Percentiles rank a stretch among this genome's conserved stretches.
These are phyloP conservation scores for Penicillium diatomitis DNA, from an alignment of 495 filamentous ascomycete species.

Conservation along the genomic window DNA sequence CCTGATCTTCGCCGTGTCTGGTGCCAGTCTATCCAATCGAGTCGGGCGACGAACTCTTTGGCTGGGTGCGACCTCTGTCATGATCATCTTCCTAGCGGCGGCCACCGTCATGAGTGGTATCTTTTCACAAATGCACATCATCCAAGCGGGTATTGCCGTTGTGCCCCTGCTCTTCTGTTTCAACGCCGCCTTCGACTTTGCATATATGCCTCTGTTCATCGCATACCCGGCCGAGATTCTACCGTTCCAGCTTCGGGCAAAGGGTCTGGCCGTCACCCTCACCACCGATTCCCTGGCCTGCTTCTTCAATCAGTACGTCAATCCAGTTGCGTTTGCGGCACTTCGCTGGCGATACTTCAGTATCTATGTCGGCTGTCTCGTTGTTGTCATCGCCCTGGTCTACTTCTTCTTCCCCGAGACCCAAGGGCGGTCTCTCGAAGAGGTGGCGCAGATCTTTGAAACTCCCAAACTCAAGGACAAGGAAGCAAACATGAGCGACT, in stretches of 20 bases:
- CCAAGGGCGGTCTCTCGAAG: conserved; percentile 5
- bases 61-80: conserved; percentile 45
- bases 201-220: conserved; percentile 51
- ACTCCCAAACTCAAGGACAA: background rate
- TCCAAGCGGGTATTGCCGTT: conserved; percentile 41
- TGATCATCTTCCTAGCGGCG: conserved; percentile 48
- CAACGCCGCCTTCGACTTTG: conserved; percentile 45
- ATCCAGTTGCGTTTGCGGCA: conserved; percentile 42
- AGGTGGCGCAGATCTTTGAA: conserved; percentile 3
- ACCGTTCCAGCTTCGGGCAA: conserved; percentile 57
- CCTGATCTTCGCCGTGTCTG: conserved; percentile 25
- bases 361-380: conserved; percentile 4
- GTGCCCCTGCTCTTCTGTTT: conserved; percentile 56
- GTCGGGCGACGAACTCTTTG: conserved; percentile 49
- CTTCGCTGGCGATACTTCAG: conserved; percentile 35
- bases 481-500: background rate
- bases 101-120: conserved; percentile 44
- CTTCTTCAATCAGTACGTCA: conserved; percentile 46
- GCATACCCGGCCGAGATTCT: conserved; percentile 57
- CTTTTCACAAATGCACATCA: conserved; percentile 37
- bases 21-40: conserved; percentile 47
- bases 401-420: conserved; percentile 7
- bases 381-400: conserved; percentile 1
- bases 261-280: conserved; percentile 56
- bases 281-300: conserved; percentile 47